Conservation (phyloP, 352 stramenopile species). For the Phytophthora tubulina region DNA sequence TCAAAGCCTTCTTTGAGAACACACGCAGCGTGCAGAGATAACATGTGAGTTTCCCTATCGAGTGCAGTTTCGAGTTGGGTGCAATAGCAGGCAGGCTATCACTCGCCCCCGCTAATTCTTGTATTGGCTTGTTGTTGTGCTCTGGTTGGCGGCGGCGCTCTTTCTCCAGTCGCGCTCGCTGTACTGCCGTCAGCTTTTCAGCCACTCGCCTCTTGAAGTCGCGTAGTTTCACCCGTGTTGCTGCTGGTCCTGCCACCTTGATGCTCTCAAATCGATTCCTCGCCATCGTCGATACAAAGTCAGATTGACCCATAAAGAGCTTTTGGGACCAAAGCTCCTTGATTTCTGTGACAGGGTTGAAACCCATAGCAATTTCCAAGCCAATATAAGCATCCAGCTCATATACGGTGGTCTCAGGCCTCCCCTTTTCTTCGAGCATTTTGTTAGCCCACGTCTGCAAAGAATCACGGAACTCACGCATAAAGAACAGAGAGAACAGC, state of each 20-base stretch:
- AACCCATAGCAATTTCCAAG: constrained; percentile 17
- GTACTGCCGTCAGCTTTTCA: neutral
- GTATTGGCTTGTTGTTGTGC: neutral
- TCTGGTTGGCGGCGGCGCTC: neutral
- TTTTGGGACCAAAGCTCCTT: constrained; percentile 23
- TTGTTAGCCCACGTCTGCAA: constrained; percentile 12
- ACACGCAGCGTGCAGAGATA: constrained; percentile 15
- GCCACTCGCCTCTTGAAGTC: constrained; percentile 18
- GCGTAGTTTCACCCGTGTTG: neutral
- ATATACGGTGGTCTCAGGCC: neutral
- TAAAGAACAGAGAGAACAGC: constrained; percentile 9
- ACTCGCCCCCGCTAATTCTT: neutral
- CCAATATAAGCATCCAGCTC: constrained; percentile 19
- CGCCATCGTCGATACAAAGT: constrained; percentile 2
- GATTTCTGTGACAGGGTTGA: constrained; percentile 14
- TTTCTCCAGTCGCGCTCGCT: neutral
- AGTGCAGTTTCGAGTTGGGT: neutral
- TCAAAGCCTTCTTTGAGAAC: constrained; percentile 2
- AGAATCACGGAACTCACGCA: neutral
- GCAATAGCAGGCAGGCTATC: neutral
- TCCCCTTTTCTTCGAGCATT: constrained; percentile 13
- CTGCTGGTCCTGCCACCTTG: constrained; percentile 7
- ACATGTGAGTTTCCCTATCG: constrained; percentile 7
- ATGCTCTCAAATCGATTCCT: constrained; percentile 16
- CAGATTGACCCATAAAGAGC: constrained; percentile 8